phyloP scores from a whole-genome alignment of 371 early-diverging fungal species.

The Mortierella sp. region DNA sequence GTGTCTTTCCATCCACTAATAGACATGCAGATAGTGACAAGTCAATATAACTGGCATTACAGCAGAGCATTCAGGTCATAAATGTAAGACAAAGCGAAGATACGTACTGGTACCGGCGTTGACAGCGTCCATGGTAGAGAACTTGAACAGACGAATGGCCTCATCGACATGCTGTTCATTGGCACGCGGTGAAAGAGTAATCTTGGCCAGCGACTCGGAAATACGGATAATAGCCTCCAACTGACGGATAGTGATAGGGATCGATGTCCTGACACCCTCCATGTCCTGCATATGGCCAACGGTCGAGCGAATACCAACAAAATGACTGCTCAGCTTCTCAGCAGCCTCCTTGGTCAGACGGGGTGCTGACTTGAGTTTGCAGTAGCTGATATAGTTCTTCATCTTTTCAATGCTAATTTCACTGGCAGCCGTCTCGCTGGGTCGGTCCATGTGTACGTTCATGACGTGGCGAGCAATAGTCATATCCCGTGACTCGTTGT shows the following conservation, averaged over 20 bases:
- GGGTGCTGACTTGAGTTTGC: slow-evolving; percentile 96
- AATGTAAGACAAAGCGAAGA: neutral
- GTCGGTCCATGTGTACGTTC: slow-evolving; percentile 89
- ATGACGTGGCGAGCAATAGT: slow-evolving; percentile 95
- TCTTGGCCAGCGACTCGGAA: slow-evolving; percentile 99
- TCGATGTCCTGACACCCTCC: slow-evolving; percentile 82
- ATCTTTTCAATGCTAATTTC: slow-evolving; percentile 94
- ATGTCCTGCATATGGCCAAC: slow-evolving; percentile 88
- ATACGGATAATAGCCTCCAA: slow-evolving; percentile 99
- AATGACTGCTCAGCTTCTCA: slow-evolving; percentile 94
- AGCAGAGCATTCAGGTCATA: neutral
- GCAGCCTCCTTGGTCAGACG: slow-evolving; percentile 91
- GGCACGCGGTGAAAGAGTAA: slow-evolving; percentile 93
- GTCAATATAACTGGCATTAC: neutral
- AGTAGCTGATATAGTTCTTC: slow-evolving; percentile 95
- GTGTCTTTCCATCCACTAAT: slow-evolving; percentile 80
- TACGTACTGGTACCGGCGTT: slow-evolving; percentile 79
- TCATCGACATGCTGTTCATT: slow-evolving; percentile 97
- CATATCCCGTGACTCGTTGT: slow-evolving; percentile 88
- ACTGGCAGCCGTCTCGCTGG: slow-evolving; percentile 68
- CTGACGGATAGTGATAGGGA: slow-evolving; percentile 99
- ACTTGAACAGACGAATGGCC: slow-evolving; percentile 98
- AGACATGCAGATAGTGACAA: neutral
- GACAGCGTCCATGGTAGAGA: slow-evolving; percentile 98
- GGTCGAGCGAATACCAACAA: slow-evolving; percentile 93